phyloP scores from a whole-genome alignment of 202 grass and related monocot genomes.

The Digitaria exilis region DNA sequence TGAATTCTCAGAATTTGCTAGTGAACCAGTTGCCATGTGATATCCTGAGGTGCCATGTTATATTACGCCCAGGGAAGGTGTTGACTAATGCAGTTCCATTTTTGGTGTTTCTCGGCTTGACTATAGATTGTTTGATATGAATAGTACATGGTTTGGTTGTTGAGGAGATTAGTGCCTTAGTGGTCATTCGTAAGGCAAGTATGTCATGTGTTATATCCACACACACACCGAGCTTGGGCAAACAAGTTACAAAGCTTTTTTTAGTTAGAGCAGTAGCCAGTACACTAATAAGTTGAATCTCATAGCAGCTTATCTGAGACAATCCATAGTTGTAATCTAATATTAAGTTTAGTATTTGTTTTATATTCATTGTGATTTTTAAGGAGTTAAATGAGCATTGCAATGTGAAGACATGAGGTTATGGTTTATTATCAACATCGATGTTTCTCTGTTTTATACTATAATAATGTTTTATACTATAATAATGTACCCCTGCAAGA shows the following conservation, averaged over 20 bases:
- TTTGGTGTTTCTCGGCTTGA: background rate
- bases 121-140: background rate
- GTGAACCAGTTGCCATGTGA: constrained; percentile 7
- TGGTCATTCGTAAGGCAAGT: background rate
- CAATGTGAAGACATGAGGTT: background rate
- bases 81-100: background rate
- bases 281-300: background rate
- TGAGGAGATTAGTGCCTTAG: background rate
- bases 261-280: background rate
- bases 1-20: background rate
- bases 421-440: background rate
- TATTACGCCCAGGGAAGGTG: background rate
- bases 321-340: background rate
- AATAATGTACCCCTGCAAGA: background rate
- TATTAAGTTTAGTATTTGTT: background rate
- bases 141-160: background rate
- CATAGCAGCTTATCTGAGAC: background rate
- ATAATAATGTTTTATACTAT: background rate
- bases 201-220: background rate
- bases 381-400: background rate
- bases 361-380: background rate
- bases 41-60: background rate
- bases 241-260: background rate
- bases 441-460: background rate
- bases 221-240: background rate